phyloP scores from a whole-genome alignment of 768 basidiomycete genomes.

The Mycena metata region DNA sequence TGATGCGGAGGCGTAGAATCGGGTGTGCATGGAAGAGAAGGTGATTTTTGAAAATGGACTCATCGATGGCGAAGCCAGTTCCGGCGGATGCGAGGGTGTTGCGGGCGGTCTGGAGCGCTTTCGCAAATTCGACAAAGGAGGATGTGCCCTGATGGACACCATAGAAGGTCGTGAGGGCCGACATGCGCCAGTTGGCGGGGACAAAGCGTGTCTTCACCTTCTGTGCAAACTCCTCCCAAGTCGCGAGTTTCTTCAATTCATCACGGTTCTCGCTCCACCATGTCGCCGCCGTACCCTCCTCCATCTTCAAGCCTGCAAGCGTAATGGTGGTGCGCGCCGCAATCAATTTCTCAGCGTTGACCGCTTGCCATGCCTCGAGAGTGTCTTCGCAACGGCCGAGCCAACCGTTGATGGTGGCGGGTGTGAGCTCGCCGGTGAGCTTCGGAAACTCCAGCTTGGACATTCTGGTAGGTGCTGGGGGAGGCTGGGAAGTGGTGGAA shows the following conservation, averaged over 20 bases:
- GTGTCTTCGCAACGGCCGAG: constrained; percentile 15
- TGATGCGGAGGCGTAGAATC: background rate
- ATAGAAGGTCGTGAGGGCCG: constrained; percentile 5
- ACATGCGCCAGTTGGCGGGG: constrained; percentile 5
- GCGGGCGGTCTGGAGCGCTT: background rate
- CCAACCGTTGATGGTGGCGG: background rate
- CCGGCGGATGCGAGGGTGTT: background rate
- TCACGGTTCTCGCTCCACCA: constrained; percentile 5
- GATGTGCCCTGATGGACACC: background rate
- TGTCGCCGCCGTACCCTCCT: background rate
- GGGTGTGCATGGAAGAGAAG: background rate
- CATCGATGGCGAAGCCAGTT: background rate
- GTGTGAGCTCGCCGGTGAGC: background rate
- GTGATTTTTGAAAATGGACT: background rate
- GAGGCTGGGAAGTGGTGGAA: too few species aligned
- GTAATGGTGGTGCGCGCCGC: too few species aligned
- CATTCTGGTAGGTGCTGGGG: too few species aligned
- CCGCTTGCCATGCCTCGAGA: constrained; percentile 1
- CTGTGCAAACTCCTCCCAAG: background rate
- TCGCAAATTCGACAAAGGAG: background rate
- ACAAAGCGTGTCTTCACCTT: constrained; percentile 4
- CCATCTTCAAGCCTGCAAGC: background rate
- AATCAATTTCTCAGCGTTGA: too few species aligned
- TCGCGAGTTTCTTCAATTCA: background rate
- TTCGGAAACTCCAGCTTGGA: constrained; percentile 14